A percentile compares a stretch with the other conserved stretches of the same genome.
phyloP scores from a whole-genome alignment of 805 yeast genomes.

The Saturnispora hagleri region DNA sequence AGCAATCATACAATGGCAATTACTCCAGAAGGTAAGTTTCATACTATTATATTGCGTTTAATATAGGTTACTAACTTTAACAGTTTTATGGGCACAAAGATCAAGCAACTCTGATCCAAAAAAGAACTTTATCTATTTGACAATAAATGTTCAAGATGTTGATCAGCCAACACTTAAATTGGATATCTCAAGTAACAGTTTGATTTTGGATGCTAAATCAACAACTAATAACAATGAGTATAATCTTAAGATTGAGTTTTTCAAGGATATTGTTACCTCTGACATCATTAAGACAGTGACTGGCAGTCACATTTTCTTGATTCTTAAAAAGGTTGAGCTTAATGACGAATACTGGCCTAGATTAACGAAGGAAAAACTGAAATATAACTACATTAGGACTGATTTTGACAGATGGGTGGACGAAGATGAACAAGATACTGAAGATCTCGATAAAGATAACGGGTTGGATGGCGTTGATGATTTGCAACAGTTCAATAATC shows the following conservation, averaged over 20 bases:
- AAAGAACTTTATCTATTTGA: constrained; percentile 69
- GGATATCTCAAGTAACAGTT: constrained; percentile 43
- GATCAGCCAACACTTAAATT: constrained; percentile 30
- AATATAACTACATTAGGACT: constrained; percentile 74
- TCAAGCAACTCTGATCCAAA: constrained; percentile 62
- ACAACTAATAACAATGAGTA: constrained; percentile 41
- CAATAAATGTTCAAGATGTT: constrained; percentile 67
- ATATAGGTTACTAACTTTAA: background rate
- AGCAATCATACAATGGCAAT: constrained; percentile 15
- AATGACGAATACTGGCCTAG: constrained; percentile 91
- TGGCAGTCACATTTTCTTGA: constrained; percentile 55
- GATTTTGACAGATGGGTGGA: constrained; percentile 98
- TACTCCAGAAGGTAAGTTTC: constrained; percentile 28
- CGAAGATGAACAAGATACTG: constrained; percentile 92
- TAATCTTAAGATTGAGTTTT: constrained; percentile 65
- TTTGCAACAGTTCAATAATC: constrained; percentile 18
- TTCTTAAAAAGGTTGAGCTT: constrained; percentile 59
- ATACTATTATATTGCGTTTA: background rate
- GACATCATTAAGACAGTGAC: constrained; percentile 48
- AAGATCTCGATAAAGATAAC: constrained; percentile 32
- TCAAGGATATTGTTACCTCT: constrained; percentile 60
- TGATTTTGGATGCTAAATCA: constrained; percentile 43
- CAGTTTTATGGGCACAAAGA: constrained; percentile 95
- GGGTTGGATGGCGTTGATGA: constrained; percentile 15
- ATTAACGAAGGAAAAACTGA: constrained; percentile 77